phyloP scores from a whole-genome alignment of 805 yeast genomes.

The Zygosaccharomyces kombuchaensis region DNA sequence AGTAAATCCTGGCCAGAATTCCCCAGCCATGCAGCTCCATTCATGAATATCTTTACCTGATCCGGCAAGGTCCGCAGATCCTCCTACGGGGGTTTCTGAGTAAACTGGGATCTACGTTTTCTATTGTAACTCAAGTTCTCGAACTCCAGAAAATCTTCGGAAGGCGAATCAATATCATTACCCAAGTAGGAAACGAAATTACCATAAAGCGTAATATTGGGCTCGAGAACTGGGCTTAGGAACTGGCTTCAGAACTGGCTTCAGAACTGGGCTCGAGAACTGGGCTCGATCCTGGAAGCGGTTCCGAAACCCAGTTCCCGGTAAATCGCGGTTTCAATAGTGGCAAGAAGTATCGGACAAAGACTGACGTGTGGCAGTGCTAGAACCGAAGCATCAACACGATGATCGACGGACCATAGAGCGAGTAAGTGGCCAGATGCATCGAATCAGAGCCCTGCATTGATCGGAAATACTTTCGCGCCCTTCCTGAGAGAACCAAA shows the following conservation, averaged over 20 bases:
- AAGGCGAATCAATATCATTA: neutral
- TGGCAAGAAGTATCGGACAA: too few species aligned
- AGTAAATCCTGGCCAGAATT: constrained; percentile 5
- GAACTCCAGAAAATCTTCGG: neutral
- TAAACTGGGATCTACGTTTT: neutral
- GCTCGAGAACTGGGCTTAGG: neutral
- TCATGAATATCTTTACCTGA: neutral
- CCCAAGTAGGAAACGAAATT: neutral
- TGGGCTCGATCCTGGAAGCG: neutral
- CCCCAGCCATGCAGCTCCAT: neutral
- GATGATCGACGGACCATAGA: too few species aligned
- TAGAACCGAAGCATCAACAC: too few species aligned
- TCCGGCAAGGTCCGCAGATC: neutral
- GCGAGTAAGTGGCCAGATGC: too few species aligned
- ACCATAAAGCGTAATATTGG: neutral
- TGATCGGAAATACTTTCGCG: too few species aligned
- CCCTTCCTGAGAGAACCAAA: too few species aligned
- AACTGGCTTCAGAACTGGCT: too few species aligned
- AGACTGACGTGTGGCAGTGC: too few species aligned
- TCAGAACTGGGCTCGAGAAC: neutral
- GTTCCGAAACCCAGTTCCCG: too few species aligned
- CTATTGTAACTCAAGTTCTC: constrained; percentile 1
- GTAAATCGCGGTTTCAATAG: too few species aligned
- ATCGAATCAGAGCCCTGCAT: too few species aligned
- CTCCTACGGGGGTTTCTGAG: neutral